Evolutionary conservation across 1,284 basidiomycete species (phyloP), one percentile per base, ranked within the genome.

Genomic region (Volvariella volvacea): DNA sequence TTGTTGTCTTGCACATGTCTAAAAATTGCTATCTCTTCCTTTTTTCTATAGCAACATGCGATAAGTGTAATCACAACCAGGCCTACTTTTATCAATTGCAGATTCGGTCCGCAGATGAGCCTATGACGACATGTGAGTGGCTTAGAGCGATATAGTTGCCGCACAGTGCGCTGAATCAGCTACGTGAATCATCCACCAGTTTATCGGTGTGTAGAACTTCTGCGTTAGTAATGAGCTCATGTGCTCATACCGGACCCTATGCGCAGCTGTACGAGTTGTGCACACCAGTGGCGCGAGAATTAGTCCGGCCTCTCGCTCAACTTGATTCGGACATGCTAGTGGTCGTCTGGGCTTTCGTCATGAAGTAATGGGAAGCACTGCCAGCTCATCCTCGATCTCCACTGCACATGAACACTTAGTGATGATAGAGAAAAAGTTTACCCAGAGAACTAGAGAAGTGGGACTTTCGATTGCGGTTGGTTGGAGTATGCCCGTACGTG

Each of bases 81-180:
- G 92, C 95, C 4, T 98, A 95, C 66, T 99, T 90, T 65, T 92
- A 94, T 64, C 93, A 97, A 67, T 69, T 98, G 15, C 95, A 99
- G 64, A 99, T 98, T 53, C 73, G 95, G 28, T 94, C 91, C 55
- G 95, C 95, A 0, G 93, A 96, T 62, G 93, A 96, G 60, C 93
- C 93, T 4, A 94, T 93, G 88, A 96, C 93, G 6, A 96, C 89
- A 0, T 96, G 93, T 89, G 73, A 67, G 89, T 79, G 33, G 40
- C 39, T 39, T 41, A 37, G 25, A 28, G 25, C 6, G 25, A 12
- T 28, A 6, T 28, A 45, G 48, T 41, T 10, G 55, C 47, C 14
- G 10, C 32, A 25, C 19, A 31, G 36, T 38, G 6, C 32, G 40
- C 38, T 12, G 31, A 40, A 51, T 39, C 6, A 15, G 17, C 37